Base-by-base conservation (phyloP, 768 basidiomycete genomes). In the Agaricus sinodeliciosus region DNA sequence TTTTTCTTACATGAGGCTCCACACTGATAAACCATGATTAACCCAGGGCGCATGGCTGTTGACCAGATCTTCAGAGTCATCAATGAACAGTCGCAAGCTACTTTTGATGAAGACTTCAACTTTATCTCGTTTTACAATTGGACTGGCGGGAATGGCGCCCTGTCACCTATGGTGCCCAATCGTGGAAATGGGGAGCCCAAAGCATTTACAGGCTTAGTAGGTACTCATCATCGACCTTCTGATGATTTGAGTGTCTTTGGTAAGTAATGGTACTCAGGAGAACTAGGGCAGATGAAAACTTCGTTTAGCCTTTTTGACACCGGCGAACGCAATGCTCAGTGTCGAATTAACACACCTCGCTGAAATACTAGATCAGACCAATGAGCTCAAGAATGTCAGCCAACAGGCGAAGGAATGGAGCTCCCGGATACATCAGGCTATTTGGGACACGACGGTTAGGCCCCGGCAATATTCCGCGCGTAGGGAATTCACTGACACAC, bases 261-360 rank as follows among this genome's bases (percentile, higher is more conserved):
- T 84, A 55, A 57, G 65, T 35, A 69, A 31, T 36, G n/a, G 12
- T 35, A 6, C 19, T 40, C 60, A 31, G 47, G 25, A 18, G n/a
- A 51, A n/a, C 25, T 12, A 8, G 16, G 28, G 5, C 28, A 15
- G 16, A 34, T 27, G 43, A 16, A 25, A 27, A 57, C 43, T 37
- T 13, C 16, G 27, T 19, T 8, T 47, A 87, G 87, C 87, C 3
- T 90, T 87, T 66, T 71, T 87, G 54, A 85, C 81, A 0, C 82
- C 88, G 2, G 87, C 85, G 6, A 90, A 90, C 66, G 88, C 87
- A 6, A 88, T 90, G 86, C 71, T 90, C 49, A 85, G 82, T 51
- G 85, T 90, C 15, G 87, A 90, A 62, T 66, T 89, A 40, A 67
- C 60, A 7, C 71, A 87, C 59, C 63, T 90, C 26, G 84, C 81